These are phyloP conservation scores for Cladorrhinum sp. DNA, from an alignment of 2,329 filamentous ascomycete genomes.

Conservation along the genomic window DNA sequence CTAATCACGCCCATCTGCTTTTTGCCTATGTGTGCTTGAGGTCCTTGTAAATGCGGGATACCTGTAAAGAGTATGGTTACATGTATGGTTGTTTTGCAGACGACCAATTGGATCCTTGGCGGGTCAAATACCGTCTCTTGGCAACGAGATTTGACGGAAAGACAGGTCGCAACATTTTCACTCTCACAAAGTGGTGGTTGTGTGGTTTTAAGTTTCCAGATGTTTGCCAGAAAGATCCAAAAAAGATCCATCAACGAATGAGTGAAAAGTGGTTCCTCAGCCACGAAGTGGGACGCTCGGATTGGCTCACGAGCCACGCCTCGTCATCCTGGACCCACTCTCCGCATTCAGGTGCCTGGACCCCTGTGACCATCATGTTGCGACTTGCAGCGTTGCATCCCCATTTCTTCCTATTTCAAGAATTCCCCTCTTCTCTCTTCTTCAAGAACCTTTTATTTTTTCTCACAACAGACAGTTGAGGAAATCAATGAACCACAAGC, in stretches of 20 bases:
- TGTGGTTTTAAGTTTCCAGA: too few relatives aligned
- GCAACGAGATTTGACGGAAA: background rate
- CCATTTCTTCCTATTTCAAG: background rate
- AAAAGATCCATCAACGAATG: too few relatives aligned
- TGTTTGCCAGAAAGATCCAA: background rate
- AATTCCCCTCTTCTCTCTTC: background rate
- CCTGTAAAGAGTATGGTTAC: background rate
- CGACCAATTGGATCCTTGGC: background rate
- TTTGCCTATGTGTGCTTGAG: constrained; percentile 12
- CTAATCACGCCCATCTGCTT: constrained; percentile 3
- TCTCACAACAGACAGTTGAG: background rate
- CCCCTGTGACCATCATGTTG: background rate
- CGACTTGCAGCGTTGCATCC: background rate
- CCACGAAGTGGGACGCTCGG: constrained; percentile 14
- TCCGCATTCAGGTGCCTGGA: constrained; percentile 3
- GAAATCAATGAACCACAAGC: background rate
- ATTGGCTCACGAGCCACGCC: constrained; percentile 16
- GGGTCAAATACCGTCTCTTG: background rate
- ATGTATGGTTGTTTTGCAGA: too few relatives aligned
- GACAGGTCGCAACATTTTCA: too few relatives aligned
- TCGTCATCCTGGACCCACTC: constrained; percentile 21
- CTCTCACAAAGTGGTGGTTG: too few relatives aligned
- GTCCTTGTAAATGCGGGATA: background rate
- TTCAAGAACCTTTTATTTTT: background rate
- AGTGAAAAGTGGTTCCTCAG: constrained; percentile 4